These are phyloP conservation scores for Theobroma grandiflorum DNA, from an alignment of 441 rosid species.

Conservation along the genomic window DNA sequence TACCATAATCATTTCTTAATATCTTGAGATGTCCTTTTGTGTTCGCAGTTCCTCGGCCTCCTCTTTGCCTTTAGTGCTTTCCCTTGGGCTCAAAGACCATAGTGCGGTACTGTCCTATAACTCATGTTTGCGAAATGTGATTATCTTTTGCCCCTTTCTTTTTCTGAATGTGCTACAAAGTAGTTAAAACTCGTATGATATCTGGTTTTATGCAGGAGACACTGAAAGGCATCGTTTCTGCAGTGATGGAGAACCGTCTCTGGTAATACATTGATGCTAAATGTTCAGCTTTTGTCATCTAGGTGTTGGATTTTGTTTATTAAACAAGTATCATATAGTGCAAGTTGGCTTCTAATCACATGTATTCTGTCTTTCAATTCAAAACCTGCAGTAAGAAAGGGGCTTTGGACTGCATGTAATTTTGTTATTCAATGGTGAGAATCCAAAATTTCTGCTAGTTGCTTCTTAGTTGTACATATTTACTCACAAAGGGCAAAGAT, in stretches of 20 bases:
- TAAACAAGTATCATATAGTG: background rate
- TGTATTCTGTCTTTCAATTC: background rate
- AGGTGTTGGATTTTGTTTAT: background rate
- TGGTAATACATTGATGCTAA: constrained; percentile 49
- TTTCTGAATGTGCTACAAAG: background rate
- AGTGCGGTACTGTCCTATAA: constrained; percentile 57
- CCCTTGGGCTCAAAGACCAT: constrained; percentile 93
- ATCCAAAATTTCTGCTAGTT: too few species aligned
- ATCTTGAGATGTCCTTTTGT: constrained; percentile 7
- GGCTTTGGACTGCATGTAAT: too few species aligned
- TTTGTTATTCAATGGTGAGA: too few species aligned
- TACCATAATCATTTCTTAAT: background rate
- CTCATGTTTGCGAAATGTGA: background rate
- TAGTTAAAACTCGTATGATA: background rate
- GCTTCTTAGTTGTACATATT: too few species aligned
- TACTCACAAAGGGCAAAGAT: too few species aligned
- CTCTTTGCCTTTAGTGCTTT: constrained; percentile 69
- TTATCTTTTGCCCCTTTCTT: background rate
- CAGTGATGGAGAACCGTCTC: constrained; percentile 67
- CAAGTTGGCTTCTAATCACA: background rate
- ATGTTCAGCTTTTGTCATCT: background rate
- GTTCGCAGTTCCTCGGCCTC: constrained; percentile 60
- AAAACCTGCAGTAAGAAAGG: background rate
- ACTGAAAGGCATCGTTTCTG: constrained; percentile 68
- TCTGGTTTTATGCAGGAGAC: constrained; percentile 62